Evolutionary conservation across 1,284 basidiomycete genomes (phyloP).

Genomic region (Malassezia psittaci): DNA sequence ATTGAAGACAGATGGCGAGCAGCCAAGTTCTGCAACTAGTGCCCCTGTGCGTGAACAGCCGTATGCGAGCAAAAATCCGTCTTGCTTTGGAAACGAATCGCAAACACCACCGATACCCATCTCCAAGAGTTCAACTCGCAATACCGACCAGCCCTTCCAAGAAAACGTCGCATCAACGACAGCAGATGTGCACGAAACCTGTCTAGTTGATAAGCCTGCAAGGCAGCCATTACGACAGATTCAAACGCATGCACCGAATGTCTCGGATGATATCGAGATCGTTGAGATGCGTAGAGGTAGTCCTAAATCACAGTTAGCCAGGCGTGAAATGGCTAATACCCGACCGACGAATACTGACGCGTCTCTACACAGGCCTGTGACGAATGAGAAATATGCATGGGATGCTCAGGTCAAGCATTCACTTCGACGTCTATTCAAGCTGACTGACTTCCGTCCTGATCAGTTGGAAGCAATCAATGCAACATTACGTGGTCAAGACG

Average conservation of each 20-base stretch:
- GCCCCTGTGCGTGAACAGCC: neutral
- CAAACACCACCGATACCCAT: too few relatives aligned
- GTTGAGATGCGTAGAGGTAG: neutral
- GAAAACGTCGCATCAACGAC: neutral
- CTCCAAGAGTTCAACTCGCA: neutral
- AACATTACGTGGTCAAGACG: slow-evolving; percentile 69
- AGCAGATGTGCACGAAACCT: neutral
- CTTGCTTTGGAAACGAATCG: too few relatives aligned
- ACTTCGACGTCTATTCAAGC: slow-evolving; percentile 60
- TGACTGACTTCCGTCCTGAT: slow-evolving; percentile 65
- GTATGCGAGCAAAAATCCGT: neutral
- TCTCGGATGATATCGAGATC: neutral
- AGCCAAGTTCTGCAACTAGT: neutral
- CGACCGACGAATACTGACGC: neutral
- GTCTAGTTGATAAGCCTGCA: neutral
- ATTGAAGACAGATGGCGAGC: neutral
- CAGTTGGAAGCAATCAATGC: slow-evolving; percentile 79
- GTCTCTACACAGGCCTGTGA: neutral
- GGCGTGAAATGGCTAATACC: neutral
- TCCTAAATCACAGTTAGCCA: neutral
- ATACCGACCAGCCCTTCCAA: neutral
- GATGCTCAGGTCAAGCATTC: slow-evolving; percentile 57
- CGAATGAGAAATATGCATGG: slow-evolving; percentile 46
- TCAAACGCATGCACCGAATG: neutral
- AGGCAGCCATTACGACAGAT: neutral